A percentile compares a stretch with the other conserved stretches of the same genome.
Conservation (phyloP, 768 basidiomycete species). For the Pleurotus cornucopiae region DNA sequence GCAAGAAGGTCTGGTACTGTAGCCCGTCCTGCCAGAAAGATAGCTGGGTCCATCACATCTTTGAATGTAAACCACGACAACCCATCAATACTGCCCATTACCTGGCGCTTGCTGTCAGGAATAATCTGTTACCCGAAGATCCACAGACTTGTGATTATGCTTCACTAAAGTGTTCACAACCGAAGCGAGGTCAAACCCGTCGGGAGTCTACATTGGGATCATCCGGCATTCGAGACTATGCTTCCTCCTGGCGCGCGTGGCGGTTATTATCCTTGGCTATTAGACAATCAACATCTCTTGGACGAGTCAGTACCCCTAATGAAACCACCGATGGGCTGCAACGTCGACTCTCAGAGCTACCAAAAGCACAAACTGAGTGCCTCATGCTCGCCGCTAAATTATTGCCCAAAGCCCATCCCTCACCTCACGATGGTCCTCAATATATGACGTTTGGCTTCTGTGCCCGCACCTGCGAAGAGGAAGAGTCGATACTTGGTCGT, state of each 20-base stretch:
- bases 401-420: neutral
- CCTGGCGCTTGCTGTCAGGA: slow-evolving; percentile 23
- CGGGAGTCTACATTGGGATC: slow-evolving; percentile 28
- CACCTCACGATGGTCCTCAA: neutral
- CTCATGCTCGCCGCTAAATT: neutral
- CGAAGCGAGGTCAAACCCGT: slow-evolving; percentile 15
- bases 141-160: slow-evolving; percentile 27
- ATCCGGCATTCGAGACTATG: slow-evolving; percentile 17
- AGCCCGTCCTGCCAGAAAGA: slow-evolving; percentile 22
- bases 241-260: slow-evolving; percentile 20
- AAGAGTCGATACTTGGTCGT: neutral
- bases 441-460: neutral
- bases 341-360: neutral
- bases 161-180: slow-evolving; percentile 20
- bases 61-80: slow-evolving; percentile 23
- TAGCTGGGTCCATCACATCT: slow-evolving; percentile 31
- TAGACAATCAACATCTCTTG: slow-evolving; percentile 26
- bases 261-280: slow-evolving; percentile 30
- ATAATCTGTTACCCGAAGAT: slow-evolving; percentile 24
- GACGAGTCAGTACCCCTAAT: slow-evolving; percentile 10
- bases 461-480: neutral
- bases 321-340: neutral
- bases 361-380: neutral
- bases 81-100: slow-evolving; percentile 26
- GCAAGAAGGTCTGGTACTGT: slow-evolving; percentile 29